A percentile compares a stretch with the other conserved stretches of the same genome.
These are phyloP conservation scores for Rhodotorula mucilaginosa DNA, from an alignment of 1,284 basidiomycete genomes.

Conservation along the genomic window DNA sequence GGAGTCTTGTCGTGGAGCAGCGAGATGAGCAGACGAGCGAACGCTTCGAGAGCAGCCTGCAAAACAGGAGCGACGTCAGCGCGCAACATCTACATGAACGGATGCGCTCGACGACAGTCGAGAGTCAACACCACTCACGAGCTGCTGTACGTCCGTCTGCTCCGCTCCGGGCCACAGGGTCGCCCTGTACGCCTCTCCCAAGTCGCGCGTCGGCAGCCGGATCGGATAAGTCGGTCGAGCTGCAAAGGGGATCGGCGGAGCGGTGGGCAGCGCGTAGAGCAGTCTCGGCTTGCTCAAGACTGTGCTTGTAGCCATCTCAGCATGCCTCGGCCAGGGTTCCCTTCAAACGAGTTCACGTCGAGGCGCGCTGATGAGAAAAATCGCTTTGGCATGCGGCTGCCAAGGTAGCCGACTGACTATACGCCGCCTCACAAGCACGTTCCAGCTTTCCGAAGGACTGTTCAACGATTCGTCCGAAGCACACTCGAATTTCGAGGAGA, in stretches of 20 bases:
- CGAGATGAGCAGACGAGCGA: constrained; percentile 29
- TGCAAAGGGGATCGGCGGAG: constrained; percentile 29
- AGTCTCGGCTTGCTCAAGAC: constrained; percentile 6
- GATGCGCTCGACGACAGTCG: neutral
- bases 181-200: constrained; percentile 26
- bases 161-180: constrained; percentile 10
- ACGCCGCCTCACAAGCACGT: too few relatives aligned
- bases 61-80: too few relatives aligned
- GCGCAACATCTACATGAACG: too few relatives aligned
- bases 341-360: neutral
- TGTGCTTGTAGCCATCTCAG: constrained; percentile 1
- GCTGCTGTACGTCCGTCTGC: constrained; percentile 2
- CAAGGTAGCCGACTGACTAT: neutral
- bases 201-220: constrained; percentile 20
- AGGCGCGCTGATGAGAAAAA: constrained; percentile 2
- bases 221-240: constrained; percentile 26
- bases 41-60: constrained; percentile 27
- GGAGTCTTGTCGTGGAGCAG: constrained; percentile 11
- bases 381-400: neutral
- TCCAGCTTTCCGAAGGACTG: neutral
- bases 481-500: too few relatives aligned
- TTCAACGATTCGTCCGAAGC: too few relatives aligned
- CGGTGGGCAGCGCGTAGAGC: constrained; percentile 21
- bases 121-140: neutral
- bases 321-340: neutral